These are phyloP conservation scores for Rhizoclosmatium sp. DNA, from an alignment of 192 early-diverging fungal species.

Conservation along the genomic window DNA sequence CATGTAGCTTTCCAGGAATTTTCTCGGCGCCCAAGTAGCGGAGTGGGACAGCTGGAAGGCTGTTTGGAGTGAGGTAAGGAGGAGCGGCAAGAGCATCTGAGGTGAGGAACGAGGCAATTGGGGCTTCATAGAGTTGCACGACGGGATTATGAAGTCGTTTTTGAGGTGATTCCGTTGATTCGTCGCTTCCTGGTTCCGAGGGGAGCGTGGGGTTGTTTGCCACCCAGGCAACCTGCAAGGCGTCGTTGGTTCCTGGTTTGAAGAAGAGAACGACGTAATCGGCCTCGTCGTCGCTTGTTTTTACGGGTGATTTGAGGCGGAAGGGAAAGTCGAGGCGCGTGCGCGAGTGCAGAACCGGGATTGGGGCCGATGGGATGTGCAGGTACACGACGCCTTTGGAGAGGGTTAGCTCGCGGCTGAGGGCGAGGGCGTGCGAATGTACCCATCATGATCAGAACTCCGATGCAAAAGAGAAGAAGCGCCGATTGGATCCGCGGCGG, in stretches of 20 bases:
- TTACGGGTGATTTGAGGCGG: not conserved
- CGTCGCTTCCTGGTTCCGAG: not conserved
- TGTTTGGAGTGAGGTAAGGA: not conserved
- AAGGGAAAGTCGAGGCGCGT: slow-evolving; percentile 4
- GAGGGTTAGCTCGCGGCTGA: not conserved
- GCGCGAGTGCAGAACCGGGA: not conserved
- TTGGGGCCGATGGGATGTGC: slow-evolving; percentile 1
- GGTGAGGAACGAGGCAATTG: not conserved
- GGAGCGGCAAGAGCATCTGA: not conserved
- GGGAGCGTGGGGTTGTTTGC: not conserved
- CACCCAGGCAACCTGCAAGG: slow-evolving; percentile 12
- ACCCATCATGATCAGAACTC: not conserved
- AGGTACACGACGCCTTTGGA: slow-evolving; percentile 9
- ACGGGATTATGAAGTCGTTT: not conserved
- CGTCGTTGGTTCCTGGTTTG: not conserved
- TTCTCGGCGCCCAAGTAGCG: slow-evolving; percentile 15
- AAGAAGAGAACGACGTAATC: slow-evolving; percentile 1
- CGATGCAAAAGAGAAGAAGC: not conserved
- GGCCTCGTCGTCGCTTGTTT: not conserved
- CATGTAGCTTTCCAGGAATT: not conserved
- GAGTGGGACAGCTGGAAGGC: not conserved
- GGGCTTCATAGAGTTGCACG: slow-evolving; percentile 12
- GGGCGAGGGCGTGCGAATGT: not conserved
- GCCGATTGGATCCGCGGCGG: not conserved
- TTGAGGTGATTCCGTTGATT: not conserved